These are phyloP conservation scores for Rhodosporidiobolus sp. DNA, from an alignment of 768 basidiomycete genomes.

Conservation along the genomic window DNA sequence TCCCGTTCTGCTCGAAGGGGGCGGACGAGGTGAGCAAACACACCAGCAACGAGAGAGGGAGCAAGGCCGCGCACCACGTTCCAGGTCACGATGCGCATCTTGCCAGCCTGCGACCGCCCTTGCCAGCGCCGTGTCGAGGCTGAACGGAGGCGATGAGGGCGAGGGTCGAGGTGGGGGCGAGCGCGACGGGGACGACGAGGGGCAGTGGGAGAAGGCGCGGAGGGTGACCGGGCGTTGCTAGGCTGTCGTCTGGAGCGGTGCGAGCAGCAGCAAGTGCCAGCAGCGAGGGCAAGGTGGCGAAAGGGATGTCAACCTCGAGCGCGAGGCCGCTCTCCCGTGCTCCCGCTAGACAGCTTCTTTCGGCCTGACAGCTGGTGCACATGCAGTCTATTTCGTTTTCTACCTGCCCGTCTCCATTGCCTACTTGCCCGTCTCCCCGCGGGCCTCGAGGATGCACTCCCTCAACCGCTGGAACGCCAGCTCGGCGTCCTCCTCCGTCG, in stretches of 20 bases:
- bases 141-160: background rate
- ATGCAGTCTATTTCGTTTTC: too few relatives aligned
- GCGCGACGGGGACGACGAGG: background rate
- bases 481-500: slow-evolving; percentile 65
- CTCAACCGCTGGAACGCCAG: slow-evolving; percentile 65
- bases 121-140: background rate
- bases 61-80: slow-evolving; percentile 52
- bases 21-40: background rate
- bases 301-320: too few relatives aligned
- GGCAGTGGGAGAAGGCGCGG: too few relatives aligned
- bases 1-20: slow-evolving; percentile 48
- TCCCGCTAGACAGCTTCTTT: background rate
- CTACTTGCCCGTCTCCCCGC: background rate
- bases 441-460: slow-evolving; percentile 40
- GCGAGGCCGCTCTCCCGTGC: background rate
- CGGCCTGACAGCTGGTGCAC: too few relatives aligned
- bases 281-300: too few relatives aligned
- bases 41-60: too few relatives aligned
- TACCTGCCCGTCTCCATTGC: background rate
- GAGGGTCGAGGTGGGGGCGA: too few relatives aligned
- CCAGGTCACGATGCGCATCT: slow-evolving; percentile 54
- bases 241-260: too few relatives aligned
- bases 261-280: too few relatives aligned
- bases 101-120: background rate
- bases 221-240: too few relatives aligned